A percentile compares a stretch with the other conserved stretches of the same genome.
Conservation (phyloP, 192 early-diverging fungal genomes). For the Rhizophagus prolifer region DNA sequence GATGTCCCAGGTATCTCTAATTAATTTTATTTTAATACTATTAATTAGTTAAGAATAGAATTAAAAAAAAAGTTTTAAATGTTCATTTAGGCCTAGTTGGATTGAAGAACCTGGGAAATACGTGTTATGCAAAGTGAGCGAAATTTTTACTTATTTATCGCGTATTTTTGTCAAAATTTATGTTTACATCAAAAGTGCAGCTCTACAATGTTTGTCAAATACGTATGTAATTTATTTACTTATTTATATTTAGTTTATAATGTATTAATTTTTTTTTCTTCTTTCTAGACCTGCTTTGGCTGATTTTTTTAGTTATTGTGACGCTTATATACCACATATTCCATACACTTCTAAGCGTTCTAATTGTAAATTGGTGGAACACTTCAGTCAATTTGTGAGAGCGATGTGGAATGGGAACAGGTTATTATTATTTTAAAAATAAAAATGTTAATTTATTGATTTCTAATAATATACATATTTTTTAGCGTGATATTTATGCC, state of each 20-base stretch:
- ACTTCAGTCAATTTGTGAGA: conserved; percentile 37
- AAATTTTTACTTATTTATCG: not conserved
- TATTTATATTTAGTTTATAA: not conserved
- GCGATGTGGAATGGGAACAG: conserved; percentile 45
- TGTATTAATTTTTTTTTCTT: not conserved
- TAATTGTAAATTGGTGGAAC: conserved; percentile 37
- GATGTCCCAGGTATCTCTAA: conserved; percentile 18
- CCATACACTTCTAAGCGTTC: conserved; percentile 32
- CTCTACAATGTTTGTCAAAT: conserved; percentile 41
- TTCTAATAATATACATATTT: not conserved
- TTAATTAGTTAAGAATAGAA: not conserved
- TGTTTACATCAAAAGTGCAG: conserved; percentile 32
- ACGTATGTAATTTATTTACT: conserved; percentile 32
- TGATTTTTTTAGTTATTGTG: conserved; percentile 40
- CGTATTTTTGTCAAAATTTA: not conserved
- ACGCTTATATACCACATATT: conserved; percentile 40
- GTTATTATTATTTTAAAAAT: conserved; percentile 18
- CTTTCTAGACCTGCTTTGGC: conserved; percentile 36
- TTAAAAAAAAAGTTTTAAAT: not conserved
- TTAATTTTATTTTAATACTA: not conserved
- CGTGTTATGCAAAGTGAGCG: conserved; percentile 34
- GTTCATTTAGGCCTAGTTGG: conserved; percentile 37
- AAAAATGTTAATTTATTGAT: not conserved
- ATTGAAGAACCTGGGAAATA: conserved; percentile 44
- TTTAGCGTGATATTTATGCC: conserved; percentile 39